Base-by-base conservation (phyloP, 768 basidiomycete species). In the Naematelia aurantialba region DNA sequence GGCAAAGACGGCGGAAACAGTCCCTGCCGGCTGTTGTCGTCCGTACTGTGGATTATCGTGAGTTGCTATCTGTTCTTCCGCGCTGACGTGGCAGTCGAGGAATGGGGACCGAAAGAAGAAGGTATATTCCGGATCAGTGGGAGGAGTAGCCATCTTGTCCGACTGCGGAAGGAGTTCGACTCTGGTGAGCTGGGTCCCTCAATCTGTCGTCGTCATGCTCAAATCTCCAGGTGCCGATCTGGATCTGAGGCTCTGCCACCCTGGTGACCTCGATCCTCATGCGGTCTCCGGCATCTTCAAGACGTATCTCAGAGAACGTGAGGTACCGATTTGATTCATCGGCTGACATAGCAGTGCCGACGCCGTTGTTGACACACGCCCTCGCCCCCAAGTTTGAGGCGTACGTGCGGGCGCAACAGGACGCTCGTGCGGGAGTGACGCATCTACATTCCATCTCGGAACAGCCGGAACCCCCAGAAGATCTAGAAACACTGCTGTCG, bases 241-340 rank as follows among this genome's bases (percentile, higher is more conserved):
- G 68, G 87, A 91, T 70, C 83, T 97, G 79, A 78, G 81, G 42
- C 83, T 84, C 61, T 88, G 86, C 62, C 82, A 83, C 51, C 91
- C 91, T 24, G 85, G 88, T 5, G 91, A 97, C 69, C 79, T 97
- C 31, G 93, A 97, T 72, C 93, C 93, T 48, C 91, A 97, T 75
- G 89, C 91, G 0, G 92, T 97, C 5, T 86, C 92, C 19, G 89
- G 89, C 24, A 80, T 94, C 27, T 96, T 94, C 79, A 96, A 94
- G 76, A 87, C 89, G 0, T 97, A 85, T 75, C 80, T 97, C 45
- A 87, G 93, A 57, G 91, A 96, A 82, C 79, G 92, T 94, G 78
- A 80, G 92, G 82, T 5, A 34, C 4, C 10, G 13, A 17, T 30
- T 19, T 44, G 25, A 2, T 3, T 21, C 19, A 59, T 14, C 14